Conservation (phyloP, 768 basidiomycete genomes). For the Dictyophora rubrovolvata region DNA sequence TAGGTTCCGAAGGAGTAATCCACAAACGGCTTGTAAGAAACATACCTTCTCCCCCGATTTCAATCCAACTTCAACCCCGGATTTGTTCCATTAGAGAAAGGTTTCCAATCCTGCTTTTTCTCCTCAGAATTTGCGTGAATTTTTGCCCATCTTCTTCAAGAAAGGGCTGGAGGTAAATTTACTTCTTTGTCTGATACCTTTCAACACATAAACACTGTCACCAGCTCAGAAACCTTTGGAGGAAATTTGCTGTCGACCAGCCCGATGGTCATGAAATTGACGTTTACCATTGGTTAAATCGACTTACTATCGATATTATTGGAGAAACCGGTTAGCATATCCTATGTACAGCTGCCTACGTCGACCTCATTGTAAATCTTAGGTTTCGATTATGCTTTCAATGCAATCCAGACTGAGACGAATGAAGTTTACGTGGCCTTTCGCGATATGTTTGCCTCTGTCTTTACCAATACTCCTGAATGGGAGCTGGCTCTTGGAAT, state of each 20-base stretch:
- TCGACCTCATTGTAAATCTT: background rate
- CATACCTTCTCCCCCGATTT: background rate
- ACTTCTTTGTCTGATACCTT: background rate
- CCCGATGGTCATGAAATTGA: conserved; percentile 40
- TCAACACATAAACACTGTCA: conserved; percentile 7
- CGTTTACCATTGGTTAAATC: conserved; percentile 70
- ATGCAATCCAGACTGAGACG: conserved; percentile 68
- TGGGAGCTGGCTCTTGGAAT: conserved; percentile 38
- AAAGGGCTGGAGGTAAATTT: conserved; percentile 50
- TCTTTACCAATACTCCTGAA: conserved; percentile 45
- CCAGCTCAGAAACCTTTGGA: conserved; percentile 18
- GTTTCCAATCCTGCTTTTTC: conserved; percentile 74
- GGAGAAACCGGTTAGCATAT: conserved; percentile 67
- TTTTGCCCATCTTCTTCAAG: conserved; percentile 61
- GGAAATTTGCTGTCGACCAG: conserved; percentile 4
- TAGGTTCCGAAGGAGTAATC: conserved; percentile 65
- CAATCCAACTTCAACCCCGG: background rate
- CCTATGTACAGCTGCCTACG: background rate
- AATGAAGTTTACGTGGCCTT: conserved; percentile 73
- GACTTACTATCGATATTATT: conserved; percentile 85
- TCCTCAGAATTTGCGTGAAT: conserved; percentile 59
- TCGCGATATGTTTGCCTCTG: conserved; percentile 75
- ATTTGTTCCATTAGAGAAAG: conserved; percentile 30
- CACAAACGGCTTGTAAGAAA: conserved; percentile 56
- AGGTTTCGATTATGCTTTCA: conserved; percentile 86